These are phyloP conservation scores for Dothistroma pini DNA, from an alignment of 2,329 filamentous ascomycete genomes.

Conservation along the genomic window DNA sequence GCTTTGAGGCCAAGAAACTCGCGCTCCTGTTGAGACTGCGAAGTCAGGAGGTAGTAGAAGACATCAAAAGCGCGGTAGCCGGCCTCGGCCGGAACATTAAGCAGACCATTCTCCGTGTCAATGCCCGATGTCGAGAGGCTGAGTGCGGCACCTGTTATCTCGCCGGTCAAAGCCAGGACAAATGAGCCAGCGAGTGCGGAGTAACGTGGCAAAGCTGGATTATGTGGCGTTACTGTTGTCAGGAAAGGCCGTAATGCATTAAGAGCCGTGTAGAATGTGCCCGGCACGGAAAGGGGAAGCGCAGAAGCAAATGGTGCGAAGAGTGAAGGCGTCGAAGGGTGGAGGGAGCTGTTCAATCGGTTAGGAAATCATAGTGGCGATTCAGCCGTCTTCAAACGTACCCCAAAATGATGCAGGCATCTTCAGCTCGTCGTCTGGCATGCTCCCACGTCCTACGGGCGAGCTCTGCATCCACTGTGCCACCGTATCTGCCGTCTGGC, in stretches of 20 bases:
- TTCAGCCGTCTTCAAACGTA: slow-evolving; percentile 43
- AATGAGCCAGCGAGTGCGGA: slow-evolving; percentile 76
- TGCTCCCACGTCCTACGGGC: slow-evolving; percentile 91
- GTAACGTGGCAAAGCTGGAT: slow-evolving; percentile 78
- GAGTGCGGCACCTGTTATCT: slow-evolving; percentile 69
- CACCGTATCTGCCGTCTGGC: slow-evolving; percentile 65
- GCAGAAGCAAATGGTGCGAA: slow-evolving; percentile 76
- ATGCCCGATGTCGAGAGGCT: slow-evolving; percentile 84
- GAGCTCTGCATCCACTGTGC: slow-evolving; percentile 75
- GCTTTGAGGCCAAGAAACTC: slow-evolving; percentile 81
- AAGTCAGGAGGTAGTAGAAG: slow-evolving; percentile 94
- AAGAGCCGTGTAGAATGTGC: slow-evolving; percentile 71
- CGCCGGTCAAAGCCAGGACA: slow-evolving; percentile 76
- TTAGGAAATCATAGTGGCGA: slow-evolving; percentile 5
- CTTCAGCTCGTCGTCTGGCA: slow-evolving; percentile 87
- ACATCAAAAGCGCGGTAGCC: slow-evolving; percentile 95
- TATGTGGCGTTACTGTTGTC: slow-evolving; percentile 80
- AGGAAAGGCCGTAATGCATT: slow-evolving; percentile 82
- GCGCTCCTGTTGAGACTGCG: slow-evolving; percentile 73
- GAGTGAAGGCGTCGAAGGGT: slow-evolving; percentile 81
- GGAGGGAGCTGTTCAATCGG: slow-evolving; percentile 64
- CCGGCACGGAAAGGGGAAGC: slow-evolving; percentile 74
- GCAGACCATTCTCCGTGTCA: slow-evolving; percentile 73
- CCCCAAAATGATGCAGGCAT: slow-evolving; percentile 89
- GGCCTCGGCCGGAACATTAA: slow-evolving; percentile 72